A percentile compares a stretch with the other conserved stretches of the same genome.
Evolutionary conservation across 2,329 filamentous ascomycete species (phyloP).

Genomic region (Penicillium sp.): DNA sequence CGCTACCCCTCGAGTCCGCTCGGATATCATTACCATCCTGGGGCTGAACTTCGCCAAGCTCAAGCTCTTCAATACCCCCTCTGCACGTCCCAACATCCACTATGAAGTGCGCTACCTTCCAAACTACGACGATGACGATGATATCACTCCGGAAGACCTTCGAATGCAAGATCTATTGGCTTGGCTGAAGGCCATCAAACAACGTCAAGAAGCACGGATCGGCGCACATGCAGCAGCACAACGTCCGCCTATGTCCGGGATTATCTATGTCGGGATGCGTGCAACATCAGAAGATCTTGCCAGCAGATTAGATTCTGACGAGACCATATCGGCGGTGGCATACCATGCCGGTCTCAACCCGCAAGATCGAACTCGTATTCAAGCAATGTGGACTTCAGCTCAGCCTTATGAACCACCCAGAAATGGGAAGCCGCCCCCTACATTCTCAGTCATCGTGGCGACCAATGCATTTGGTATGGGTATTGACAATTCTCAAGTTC

Average conservation of each 20-base stretch:
- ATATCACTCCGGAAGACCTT: conserved; percentile 54
- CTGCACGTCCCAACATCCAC: conserved; percentile 82
- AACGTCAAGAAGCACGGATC: conserved; percentile 64
- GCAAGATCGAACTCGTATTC: conserved; percentile 67
- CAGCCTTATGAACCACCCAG: conserved; percentile 8
- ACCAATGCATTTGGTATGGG: conserved; percentile 98
- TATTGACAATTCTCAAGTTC: conserved; percentile 92
- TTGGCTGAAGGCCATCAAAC: conserved; percentile 76
- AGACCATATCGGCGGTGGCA: conserved; percentile 48
- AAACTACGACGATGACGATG: conserved; percentile 32
- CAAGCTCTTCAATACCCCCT: conserved; percentile 79
- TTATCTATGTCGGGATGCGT: conserved; percentile 52
- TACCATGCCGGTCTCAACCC: conserved; percentile 68
- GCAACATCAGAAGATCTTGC: conserved; percentile 48
- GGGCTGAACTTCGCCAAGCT: conserved; percentile 67
- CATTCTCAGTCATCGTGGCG: conserved; percentile 90
- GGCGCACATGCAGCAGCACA: conserved; percentile 24
- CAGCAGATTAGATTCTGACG: conserved; percentile 35
- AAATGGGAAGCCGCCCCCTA: conserved; percentile 47
- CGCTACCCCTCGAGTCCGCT: conserved; percentile 76
- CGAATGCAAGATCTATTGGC: conserved; percentile 75
- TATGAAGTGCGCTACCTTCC: conserved; percentile 75
- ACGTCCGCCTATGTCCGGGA: conserved; percentile 48
- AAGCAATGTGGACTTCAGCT: conserved; percentile 46
- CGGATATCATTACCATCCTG: conserved; percentile 80